Conservation (phyloP, 2,329 filamentous ascomycete species). For the Zalaria obscura region DNA sequence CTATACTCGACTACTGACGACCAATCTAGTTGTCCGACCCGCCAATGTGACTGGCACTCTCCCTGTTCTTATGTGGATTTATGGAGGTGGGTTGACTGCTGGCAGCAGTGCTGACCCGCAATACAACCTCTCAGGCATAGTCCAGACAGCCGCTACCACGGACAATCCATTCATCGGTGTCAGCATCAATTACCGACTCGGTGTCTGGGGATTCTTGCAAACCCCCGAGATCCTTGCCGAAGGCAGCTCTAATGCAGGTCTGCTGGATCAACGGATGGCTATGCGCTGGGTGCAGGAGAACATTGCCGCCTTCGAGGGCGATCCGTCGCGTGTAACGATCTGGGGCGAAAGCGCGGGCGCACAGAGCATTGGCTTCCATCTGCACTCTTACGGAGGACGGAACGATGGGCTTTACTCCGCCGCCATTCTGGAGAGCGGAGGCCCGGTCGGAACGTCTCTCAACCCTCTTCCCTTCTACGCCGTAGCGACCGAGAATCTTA, state of each 20-base stretch:
- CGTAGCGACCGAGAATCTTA: slow-evolving; percentile 7
- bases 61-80: slow-evolving; percentile 9
- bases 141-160: slow-evolving; percentile 32
- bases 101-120: slow-evolving; percentile 9
- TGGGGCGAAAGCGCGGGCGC: slow-evolving; percentile 44
- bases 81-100: slow-evolving; percentile 7
- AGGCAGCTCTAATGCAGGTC: slow-evolving; percentile 44
- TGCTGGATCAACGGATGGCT: slow-evolving; percentile 46
- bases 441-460: slow-evolving; percentile 15
- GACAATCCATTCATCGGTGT: slow-evolving; percentile 40
- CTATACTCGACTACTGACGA: not conserved
- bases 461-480: slow-evolving; percentile 7
- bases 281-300: slow-evolving; percentile 49
- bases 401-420: slow-evolving; percentile 28
- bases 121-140: slow-evolving; percentile 10
- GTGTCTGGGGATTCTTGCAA: slow-evolving; percentile 38
- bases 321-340: slow-evolving; percentile 42
- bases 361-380: slow-evolving; percentile 23
- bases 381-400: slow-evolving; percentile 26
- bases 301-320: slow-evolving; percentile 45
- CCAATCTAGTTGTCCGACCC: slow-evolving; percentile 6
- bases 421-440: slow-evolving; percentile 27
- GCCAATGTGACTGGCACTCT: slow-evolving; percentile 10
- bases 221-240: slow-evolving; percentile 25
- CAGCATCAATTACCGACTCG: slow-evolving; percentile 39